These are phyloP conservation scores for Garcia nutans DNA, from an alignment of 345 rosid species.

Conservation along the genomic window DNA sequence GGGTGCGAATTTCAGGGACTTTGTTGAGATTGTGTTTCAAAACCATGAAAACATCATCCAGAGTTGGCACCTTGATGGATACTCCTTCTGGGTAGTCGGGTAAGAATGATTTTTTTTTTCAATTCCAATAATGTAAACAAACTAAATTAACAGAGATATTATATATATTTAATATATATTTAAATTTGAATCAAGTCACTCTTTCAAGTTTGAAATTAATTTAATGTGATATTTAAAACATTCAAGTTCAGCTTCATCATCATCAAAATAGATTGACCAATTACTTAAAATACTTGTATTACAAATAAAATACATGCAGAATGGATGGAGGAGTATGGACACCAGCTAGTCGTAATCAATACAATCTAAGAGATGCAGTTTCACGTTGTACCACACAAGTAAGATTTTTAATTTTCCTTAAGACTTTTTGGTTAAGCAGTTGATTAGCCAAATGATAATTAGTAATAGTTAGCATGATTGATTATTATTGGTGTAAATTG, in stretches of 20 bases:
- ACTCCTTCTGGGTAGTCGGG: constrained; percentile 89
- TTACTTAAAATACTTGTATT: no score
- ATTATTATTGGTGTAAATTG: not conserved
- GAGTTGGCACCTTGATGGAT: constrained; percentile 84
- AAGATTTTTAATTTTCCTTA: not conserved
- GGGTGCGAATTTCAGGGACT: constrained; percentile 61
- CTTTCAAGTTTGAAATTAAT: no score
- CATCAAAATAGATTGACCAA: no score
- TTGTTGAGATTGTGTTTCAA: constrained; percentile 73
- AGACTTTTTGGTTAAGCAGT: no score
- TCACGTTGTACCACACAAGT: constrained; percentile 54
- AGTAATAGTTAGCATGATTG: not conserved
- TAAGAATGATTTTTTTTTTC: constrained; percentile 24
- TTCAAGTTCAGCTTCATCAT: no score
- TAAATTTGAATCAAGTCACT: no score
- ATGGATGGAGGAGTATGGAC: constrained; percentile 82
- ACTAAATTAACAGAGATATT: no score
- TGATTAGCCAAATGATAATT: not conserved
- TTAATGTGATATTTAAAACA: no score
- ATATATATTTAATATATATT: no score
- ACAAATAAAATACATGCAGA: constrained; percentile 32
- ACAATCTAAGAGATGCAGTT: constrained; percentile 76
- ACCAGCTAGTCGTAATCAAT: constrained; percentile 51
- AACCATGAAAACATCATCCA: constrained; percentile 72
- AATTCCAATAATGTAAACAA: no score